Evolutionary conservation across 148 eudicot genomes (phyloP), one percentile per base, ranked within the genome.

Genomic region (Heliosperma pusillum): DNA sequence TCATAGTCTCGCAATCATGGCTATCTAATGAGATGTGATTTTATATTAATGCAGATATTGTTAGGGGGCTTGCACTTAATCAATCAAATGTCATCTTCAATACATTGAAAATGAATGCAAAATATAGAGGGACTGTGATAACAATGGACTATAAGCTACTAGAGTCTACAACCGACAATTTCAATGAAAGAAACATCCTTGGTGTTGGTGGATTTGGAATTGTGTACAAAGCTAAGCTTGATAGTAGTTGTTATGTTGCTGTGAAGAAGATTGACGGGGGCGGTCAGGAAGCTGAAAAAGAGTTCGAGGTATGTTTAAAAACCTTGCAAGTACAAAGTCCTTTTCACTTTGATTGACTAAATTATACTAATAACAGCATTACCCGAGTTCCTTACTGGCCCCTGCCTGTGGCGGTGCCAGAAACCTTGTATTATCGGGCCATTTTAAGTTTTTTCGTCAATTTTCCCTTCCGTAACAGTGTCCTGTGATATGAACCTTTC

Each of bases 181-280:
- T 89, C 19, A 56, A 81, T 21, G 86, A 89, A 67, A 68, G 71
- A 72, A 85, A 81, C 68, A 77, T 87, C 8, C 52, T 89, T 61
- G 90, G 93, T 27, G 85, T 69, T 47, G 90, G 93, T 40, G 90
- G 90, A 69, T 89, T 89, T 33, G 93, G 93, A 33, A 69, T 86
- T 52, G 93, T 89, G 12, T 89, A 89, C 79, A 84, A 82, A 80
- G 93, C 86, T 45, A 74, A 67, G 59, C 83, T 89, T 66, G 89
- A 81, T 62, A 80, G 78, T 64, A 74, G 81, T 63, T 74, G 68
- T 52, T 56, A 74, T 71, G 84, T 80, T 7, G 93, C 93, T 24
- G 93, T 89, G 27, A 89, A 89, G 78, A 87, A 79, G 78, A 67
- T 89, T n/a, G 78, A 87, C 15, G 84, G 82, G 30, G 85, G 79